Evolutionary conservation across 176 grass and related monocot species (phyloP), one percentile per base, ranked within the genome.

Genomic region (Ensete glaucum): DNA sequence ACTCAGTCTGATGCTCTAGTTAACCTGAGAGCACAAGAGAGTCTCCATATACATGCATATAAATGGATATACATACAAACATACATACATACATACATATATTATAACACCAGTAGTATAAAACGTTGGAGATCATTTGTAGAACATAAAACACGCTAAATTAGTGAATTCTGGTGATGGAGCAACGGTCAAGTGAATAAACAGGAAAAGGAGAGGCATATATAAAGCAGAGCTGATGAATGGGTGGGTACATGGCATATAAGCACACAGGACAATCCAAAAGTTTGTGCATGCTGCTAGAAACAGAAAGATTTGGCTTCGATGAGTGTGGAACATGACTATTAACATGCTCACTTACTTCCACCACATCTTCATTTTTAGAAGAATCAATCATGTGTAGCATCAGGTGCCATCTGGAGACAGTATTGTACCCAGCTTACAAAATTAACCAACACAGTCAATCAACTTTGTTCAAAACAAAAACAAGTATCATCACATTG

Each of bases 221-320:
- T 34, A 69, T 34, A 58, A 11, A 58, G 48, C 13, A 62, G 53
- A 98, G 90, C 88, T 98, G 94, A 85, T 98, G 90, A 75, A 98
- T 98, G 80, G 94, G 94, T 82, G 94, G 94, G 85, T 93, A 98
- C 94, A 98, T 98, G 16, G 94, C 94, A 78, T 86, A 87, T 77
- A 98, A 83, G 58, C 94, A 98, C 62, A 98, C 90, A 73, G 94
- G 94, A 20, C 94, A 98, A 64, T 98, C 94, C 49, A 98, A 82
- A 50, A 98, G 90, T 58, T 98, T 90, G 55, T 86, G 85, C 64
- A 98, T 88, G 48, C 85, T 98, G 68, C 88, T 85, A 82, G 91
- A 84, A 77, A 84, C 91, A 64, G 78, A 69, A 50, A 83, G 73
- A 87, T 98, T 93, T 21, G 86, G 86, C 82, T 98, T 93, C 8